These are phyloP conservation scores for Cokeromyces recurvatus DNA, from an alignment of 371 early-diverging fungal genomes.

Conservation along the genomic window DNA sequence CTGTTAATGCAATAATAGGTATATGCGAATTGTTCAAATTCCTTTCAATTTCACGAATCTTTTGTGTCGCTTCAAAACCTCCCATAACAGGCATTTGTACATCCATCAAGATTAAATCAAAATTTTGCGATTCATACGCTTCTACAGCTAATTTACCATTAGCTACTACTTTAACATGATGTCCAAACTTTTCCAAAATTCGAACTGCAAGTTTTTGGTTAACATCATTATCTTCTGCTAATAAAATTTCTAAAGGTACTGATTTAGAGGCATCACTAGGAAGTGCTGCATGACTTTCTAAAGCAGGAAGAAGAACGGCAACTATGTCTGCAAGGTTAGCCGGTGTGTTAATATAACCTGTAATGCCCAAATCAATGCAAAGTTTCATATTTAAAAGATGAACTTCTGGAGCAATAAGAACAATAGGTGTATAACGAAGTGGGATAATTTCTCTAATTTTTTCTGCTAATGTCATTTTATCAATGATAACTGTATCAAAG, in stretches of 20 bases:
- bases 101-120: constrained; percentile 77
- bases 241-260: constrained; percentile 60
- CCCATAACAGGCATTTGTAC: constrained; percentile 78
- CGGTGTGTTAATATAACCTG: constrained; percentile 59
- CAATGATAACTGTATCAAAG: constrained; percentile 57
- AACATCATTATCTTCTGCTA: constrained; percentile 82
- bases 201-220: constrained; percentile 78
- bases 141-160: constrained; percentile 77
- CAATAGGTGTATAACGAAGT: constrained; percentile 62
- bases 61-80: constrained; percentile 71
- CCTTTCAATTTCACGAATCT: constrained; percentile 63
- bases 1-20: constrained; percentile 76
- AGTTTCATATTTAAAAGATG: constrained; percentile 51
- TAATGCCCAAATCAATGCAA: constrained; percentile 61
- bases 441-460: constrained; percentile 47
- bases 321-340: constrained; percentile 55
- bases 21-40: constrained; percentile 43
- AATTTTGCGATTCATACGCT: constrained; percentile 51
- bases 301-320: constrained; percentile 62
- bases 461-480: constrained; percentile 51
- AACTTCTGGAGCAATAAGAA: constrained; percentile 47
- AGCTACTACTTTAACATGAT: constrained; percentile 64
- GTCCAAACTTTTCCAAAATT: constrained; percentile 70
- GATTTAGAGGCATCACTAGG: constrained; percentile 51
- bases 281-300: constrained; percentile 61